Conservation (phyloP, 2,329 filamentous ascomycete species). For the Ophiostoma pallidulum region DNA sequence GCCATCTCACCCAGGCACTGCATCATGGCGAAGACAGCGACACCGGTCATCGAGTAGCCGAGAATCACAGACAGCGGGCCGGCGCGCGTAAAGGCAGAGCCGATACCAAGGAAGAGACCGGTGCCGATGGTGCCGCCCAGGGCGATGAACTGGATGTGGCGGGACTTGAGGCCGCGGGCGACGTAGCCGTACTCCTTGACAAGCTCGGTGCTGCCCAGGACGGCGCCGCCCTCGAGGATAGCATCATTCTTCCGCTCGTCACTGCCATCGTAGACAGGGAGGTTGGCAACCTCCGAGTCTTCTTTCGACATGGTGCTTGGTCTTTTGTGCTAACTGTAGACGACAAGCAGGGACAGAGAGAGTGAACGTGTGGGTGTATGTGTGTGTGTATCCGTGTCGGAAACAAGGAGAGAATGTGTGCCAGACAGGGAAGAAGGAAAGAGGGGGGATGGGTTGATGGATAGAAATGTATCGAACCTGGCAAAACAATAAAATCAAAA, state of each 20-base stretch:
- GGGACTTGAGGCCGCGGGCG: conserved; percentile 28
- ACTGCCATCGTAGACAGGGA: conserved; percentile 11
- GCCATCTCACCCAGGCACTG: conserved; percentile 46
- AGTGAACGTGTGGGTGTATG: no score
- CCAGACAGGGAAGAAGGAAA: neutral
- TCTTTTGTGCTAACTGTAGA: neutral
- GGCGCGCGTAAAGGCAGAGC: conserved; percentile 32
- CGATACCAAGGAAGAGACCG: conserved; percentile 40
- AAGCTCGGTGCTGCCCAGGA: conserved; percentile 10
- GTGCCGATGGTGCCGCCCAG: conserved; percentile 40
- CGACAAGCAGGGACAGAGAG: neutral
- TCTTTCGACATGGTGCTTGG: conserved; percentile 12
- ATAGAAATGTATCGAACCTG: neutral
- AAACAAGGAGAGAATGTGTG: neutral
- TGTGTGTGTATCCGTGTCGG: no score
- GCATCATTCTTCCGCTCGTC: conserved; percentile 8
- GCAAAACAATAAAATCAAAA: neutral
- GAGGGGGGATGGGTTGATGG: neutral
- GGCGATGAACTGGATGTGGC: conserved; percentile 39
- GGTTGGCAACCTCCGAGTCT: conserved; percentile 12
- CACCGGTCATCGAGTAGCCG: conserved; percentile 34
- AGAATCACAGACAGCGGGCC: conserved; percentile 35
- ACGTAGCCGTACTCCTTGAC: conserved; percentile 17
- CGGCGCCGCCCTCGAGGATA: conserved; percentile 4
- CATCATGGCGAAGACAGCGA: conserved; percentile 34